Conservation (phyloP, 1,139 yeast species). For the Casaregolazyma suthepensis region DNA sequence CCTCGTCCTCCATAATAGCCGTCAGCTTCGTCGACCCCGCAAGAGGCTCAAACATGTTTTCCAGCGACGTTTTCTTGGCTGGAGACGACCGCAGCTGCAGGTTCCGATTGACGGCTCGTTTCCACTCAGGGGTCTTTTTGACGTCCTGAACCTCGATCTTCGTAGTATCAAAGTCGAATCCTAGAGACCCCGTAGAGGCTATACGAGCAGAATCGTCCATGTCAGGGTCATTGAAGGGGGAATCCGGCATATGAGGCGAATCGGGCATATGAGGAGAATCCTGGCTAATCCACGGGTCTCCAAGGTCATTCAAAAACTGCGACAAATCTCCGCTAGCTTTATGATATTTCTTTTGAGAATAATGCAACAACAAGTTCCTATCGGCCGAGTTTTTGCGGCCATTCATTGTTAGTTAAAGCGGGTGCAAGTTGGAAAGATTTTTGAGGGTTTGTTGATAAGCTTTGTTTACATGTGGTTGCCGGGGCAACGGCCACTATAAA, state of each 20-base stretch:
- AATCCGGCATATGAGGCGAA: not conserved
- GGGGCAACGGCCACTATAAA: not conserved
- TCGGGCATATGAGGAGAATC: not conserved
- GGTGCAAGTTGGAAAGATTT: not conserved
- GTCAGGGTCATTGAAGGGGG: not conserved
- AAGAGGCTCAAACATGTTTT: slow-evolving; percentile 7
- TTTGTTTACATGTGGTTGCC: slow-evolving; percentile 6
- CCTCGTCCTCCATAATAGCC: not conserved
- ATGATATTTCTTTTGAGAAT: too few species aligned
- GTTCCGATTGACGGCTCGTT: slow-evolving; percentile 10
- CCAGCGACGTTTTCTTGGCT: slow-evolving; percentile 1
- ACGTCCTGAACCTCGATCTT: slow-evolving; percentile 8
- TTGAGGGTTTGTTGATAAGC: not conserved
- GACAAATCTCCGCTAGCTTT: not conserved
- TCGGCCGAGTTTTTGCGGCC: not conserved
- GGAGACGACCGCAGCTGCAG: not conserved
- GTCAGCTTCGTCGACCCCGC: not conserved
- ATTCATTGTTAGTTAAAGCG: not conserved
- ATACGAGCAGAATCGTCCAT: not conserved
- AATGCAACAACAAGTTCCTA: too few species aligned
- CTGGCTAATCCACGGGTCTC: slow-evolving; percentile 4
- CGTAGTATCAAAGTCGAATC: slow-evolving; percentile 6
- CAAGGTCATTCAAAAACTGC: not conserved
- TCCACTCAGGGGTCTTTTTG: slow-evolving; percentile 14
- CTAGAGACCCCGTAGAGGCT: not conserved